Percentiles rank a stretch among this genome's conserved stretches.
Conservation (phyloP, 177 flowering plant species). For the Vitis hybrid region DNA sequence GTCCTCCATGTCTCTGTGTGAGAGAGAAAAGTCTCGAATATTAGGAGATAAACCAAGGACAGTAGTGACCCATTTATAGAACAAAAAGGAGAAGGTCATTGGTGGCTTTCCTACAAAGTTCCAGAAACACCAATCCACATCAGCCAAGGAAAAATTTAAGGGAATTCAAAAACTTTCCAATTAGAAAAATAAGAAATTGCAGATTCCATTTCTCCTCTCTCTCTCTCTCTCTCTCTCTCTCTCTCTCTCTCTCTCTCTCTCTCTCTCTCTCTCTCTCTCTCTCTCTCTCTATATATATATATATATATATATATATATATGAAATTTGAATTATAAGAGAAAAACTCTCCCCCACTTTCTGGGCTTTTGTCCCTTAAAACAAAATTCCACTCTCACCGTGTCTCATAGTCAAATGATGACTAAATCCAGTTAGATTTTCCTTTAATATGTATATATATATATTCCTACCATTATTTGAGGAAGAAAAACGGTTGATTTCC, state of each 20-base stretch:
- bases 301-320: too few relatives aligned
- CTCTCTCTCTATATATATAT: too few relatives aligned
- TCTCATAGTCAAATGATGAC: slow-evolving; percentile 2
- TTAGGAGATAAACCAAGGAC: slow-evolving; percentile 9
- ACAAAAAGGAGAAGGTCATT: slow-evolving; percentile 6
- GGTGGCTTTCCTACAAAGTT: slow-evolving; percentile 17
- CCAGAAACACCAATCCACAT: slow-evolving; percentile 20
- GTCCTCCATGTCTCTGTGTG: slow-evolving; percentile 40
- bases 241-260: too few relatives aligned
- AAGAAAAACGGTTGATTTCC: slow-evolving; percentile 4
- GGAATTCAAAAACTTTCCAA: slow-evolving; percentile 12
- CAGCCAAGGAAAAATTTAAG: slow-evolving; percentile 11
- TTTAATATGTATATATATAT: not conserved
- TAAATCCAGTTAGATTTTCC: slow-evolving; percentile 16
- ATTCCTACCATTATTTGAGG: not conserved
- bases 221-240: too few relatives aligned
- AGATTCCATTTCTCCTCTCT: slow-evolving; percentile 10
- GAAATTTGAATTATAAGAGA: not conserved
- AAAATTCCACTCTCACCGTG: not conserved
- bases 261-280: too few relatives aligned
- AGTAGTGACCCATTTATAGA: slow-evolving; percentile 28
- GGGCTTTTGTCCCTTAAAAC: slow-evolving; percentile 23
- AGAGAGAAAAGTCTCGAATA: not conserved
- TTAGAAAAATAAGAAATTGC: slow-evolving; percentile 9
- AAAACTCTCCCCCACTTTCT: slow-evolving; percentile 25